Evolutionary conservation across 768 basidiomycete species (phyloP), one percentile per base, ranked within the genome.

Genomic region (Tremella fuciformis): DNA sequence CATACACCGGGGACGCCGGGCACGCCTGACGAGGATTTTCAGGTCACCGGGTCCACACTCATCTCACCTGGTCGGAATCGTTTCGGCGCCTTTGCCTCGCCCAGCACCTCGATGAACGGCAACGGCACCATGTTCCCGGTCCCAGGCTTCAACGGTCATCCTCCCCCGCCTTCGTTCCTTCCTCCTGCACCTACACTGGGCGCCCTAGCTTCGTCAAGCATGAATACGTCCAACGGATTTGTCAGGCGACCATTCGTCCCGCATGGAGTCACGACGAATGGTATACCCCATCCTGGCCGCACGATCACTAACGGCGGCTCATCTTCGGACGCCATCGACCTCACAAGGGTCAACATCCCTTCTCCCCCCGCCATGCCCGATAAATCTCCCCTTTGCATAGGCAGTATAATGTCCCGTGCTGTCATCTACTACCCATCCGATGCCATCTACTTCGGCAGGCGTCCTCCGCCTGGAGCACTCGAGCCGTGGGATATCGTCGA

Each of bases 351-450:
- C 22, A 47, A 50, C 2, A 39, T 62, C 8, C 67, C 68, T n/a
- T 46, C 63, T 2, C 65, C 60, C 9, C 65, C 62, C 3, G 63
- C 56, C 0, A 13, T 18, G 19, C 53, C 58, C 41, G 64, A 65
- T 19, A 60, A 65, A 25, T 26, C 53, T n/a, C 66, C 69, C 2
- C 50, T 73, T 13, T 73, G 69, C 63, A 70, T 73, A 40, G 71
- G 71, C 15, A 55, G 67, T 6, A 21, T 73, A 16, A 53, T 59
- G 29, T 60, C 67, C 7, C 42, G 57, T 7, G 65, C 63, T 8
- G 53, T 66, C 41, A 69, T 71, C 68, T 51, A 71, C n/a, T 73
- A 73, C 46, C 71, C 71, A 7, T 54, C 63, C 18, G 63, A 60
- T 11, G 64, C 63, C 11, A 66, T 62, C 7, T 24, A 65, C 13